Base-by-base conservation (phyloP, 1,284 basidiomycete genomes). In the Microbotryum scabiosae region DNA sequence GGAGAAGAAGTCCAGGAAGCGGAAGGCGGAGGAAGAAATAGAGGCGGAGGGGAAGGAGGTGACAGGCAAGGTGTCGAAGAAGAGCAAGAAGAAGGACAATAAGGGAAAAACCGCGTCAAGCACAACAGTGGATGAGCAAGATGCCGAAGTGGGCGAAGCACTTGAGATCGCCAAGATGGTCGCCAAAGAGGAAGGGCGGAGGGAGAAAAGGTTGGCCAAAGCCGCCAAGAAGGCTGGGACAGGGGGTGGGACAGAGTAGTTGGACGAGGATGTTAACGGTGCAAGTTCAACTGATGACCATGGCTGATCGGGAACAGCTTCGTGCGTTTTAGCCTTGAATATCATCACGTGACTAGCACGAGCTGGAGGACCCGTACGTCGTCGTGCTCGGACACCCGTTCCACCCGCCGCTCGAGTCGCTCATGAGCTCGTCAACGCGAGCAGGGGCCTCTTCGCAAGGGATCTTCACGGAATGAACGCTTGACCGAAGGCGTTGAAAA, bases 41-140 rank as follows among this genome's bases (percentile, higher is more conserved):
- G 18, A 57, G 30, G 16, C 49, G 8, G 45, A 14, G 54, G 59
- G 21, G 20, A 55, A 55, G 41, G 64, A 51, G 5, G 26, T 12
- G 32, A 57, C 51, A 28, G 52, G 46, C n/a, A 41, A 26, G 41
- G 20, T 52, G 2, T 51, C 44, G 18, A 16, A 8, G n/a, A 46
- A 55, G 41, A 44, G 53, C 20, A 60, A 57, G 50, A 51, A 54
- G 44, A 59, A 56, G 21, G 49, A 54, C 32, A 55, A 49, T 32
- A 32, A 47, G 36, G 16, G 56, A 52, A 25, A 56, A 54, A 21
- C 44, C 7, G 14, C 14, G 1, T 26, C 21, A 26, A 26, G 47
- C 14, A 49, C 21, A 21, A 49, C 12, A 6, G 47, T 23, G 21
- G 20, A 49, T 23, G 26, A 21, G 20, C 8, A 3, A 21, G n/a